Evolutionary conservation across 106 monocot genomes (phyloP), one percentile per base, ranked within the genome.

Genomic region (Posidonia australis): DNA sequence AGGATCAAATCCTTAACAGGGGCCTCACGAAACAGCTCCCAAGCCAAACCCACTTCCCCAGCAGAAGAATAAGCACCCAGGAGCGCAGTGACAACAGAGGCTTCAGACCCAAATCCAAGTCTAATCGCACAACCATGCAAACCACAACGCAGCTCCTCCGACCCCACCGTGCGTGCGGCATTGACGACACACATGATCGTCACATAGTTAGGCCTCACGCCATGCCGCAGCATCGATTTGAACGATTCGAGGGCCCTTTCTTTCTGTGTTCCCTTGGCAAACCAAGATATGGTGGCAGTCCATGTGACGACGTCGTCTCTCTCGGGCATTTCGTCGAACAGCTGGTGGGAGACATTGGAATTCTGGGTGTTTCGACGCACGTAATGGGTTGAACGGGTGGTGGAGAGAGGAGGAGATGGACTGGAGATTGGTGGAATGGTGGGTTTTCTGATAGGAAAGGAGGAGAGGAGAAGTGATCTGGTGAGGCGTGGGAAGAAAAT

Each of bases 1-100:
- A 70, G 46, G 54, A 85, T 62, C 58, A 78, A 56, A 67, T 85
- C 84, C 28, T 78, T 81, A 0, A 13, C 64, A 23, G 67, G 72
- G 1, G 57, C 36, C 58, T 43, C 46, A 57, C 16, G 0, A 31
- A 78, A 85, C 9, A 81, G 44, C 16, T 26, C 19, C 25, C 55
- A 30, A 24, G 69, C 65, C 28, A 51, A 67, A 16, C 46, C 64
- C 41, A 65, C 24, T 5, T 78, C 78, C 30, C 31, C 36, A 14
- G 69, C 12, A 43, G 65, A 72, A 44, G 81, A 78, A 46, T 85
- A 81, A 24, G 72, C 58, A 0, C 72, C 72, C 0, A 85, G 41
- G 5, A 85, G 65, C 3, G 74, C 72, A 25, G 84, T 85, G 29
- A 71, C 62, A 2, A 78, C 44, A 20, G 78, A 44, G 27, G 53